Evolutionary conservation across 2,329 filamentous ascomycete species (phyloP), one percentile per base, ranked within the genome.

Genomic region (Cladosporium halotolerans): DNA sequence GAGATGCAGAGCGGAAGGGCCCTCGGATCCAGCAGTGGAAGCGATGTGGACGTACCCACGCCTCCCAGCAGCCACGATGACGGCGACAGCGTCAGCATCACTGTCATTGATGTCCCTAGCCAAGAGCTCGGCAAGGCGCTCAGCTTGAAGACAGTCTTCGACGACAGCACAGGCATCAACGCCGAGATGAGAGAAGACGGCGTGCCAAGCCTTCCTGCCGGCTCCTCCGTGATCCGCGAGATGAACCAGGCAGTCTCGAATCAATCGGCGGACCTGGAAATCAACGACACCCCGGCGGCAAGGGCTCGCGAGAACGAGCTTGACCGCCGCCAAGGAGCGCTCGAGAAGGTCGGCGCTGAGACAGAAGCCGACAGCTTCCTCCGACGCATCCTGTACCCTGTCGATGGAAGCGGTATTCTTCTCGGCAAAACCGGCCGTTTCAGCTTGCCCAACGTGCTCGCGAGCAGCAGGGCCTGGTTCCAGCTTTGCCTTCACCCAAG

Each of bases 121-220:
- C 84, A 88, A 31, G 78, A 81, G 1, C 76, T 99, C 0, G 90
- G 88, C 55, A 96, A 93, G 70, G 93, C 92, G 0, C 72, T 95
- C n/a, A 83, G 88, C 10, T 83, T 99, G 74, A 87, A 89, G 38
- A 89, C 88, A 11, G 82, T 97, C 34, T 99, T 99, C 63, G 92
- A 99, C 61, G 93, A 97, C 63, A 82, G 78, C n/a, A 76, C 85
- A 16, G 93, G 93, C 48, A 96, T 99, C 73, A 97, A 97, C 62
- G 80, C 86, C 0, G 93, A 99, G 74, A 97, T 99, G 91, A 95
- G 92, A 65, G 86, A 92, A 57, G 93, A 99, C 61, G 93, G 93
- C 9, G 81, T 99, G 1, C 80, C 88, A n/a, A 79, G 95, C 2
- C 73, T 79, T 1, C 63, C 85, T 0, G 83, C 83, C 1, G 87